Evolutionary conservation across 345 rosid species (phyloP), one percentile per base, ranked within the genome.

Genomic region (Combretum micranthum): DNA sequence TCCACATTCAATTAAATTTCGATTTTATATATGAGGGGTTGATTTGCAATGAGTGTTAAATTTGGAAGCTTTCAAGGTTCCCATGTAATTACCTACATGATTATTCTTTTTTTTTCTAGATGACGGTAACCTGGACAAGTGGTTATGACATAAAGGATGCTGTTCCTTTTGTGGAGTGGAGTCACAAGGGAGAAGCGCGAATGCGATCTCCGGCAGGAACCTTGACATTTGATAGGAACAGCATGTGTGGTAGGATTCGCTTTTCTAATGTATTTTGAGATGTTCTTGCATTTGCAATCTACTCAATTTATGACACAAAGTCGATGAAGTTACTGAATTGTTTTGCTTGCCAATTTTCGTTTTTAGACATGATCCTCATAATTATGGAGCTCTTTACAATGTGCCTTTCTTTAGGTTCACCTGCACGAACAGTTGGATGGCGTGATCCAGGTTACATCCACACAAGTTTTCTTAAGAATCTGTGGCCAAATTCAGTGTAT

Each of bases 81-180:
- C 5, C 2, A 25, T 25, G 2, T 25, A 5, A 25, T 5, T 25
- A 25, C 5, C 26, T 25, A 25, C 5, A n/a, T n/a, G 53, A 18
- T 25, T 18, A 12, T n/a, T 15, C 18, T 17, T 20, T 50, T 62
- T 18, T 43, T 56, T 17, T 20, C 5, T 61, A 76, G 84, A 76
- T 76, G 81, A 64, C 84, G 12, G 72, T 80, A 21, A 80, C 84
- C 8, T 76, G 84, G 81, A 76, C 79, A 26, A 76, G 84, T 42
- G 84, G 84, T 13, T 80, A 76, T 44, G 56, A 63, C 65, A 64
- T 76, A 11, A 48, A 43, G 45, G 81, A 80, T 66, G 81, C 77
- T 61, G 68, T 61, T 52, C 81, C 84, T 20, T 61, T 76, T 15
- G 71, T 80, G 55, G 66, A 48, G 48, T 76, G 84, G 84, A 77